These are phyloP conservation scores for Calonectria pseudoreteaudii DNA, from an alignment of 2,329 filamentous ascomycete genomes.

Conservation along the genomic window DNA sequence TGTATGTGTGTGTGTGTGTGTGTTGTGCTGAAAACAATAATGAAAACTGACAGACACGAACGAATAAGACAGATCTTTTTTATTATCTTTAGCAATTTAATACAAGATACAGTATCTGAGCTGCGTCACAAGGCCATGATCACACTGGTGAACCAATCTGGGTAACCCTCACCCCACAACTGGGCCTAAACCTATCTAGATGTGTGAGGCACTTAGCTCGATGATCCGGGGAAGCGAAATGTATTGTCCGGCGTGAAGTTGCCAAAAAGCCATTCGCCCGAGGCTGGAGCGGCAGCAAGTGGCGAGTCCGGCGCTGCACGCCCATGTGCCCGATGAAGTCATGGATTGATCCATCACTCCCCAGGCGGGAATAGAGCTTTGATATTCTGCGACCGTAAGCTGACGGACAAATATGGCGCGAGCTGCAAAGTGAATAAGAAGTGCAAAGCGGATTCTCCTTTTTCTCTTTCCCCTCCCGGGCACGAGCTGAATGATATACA, in stretches of 20 bases:
- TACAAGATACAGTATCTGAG: background rate
- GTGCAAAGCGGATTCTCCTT: too few species aligned
- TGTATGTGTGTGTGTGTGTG: too few species aligned
- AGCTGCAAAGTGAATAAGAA: background rate
- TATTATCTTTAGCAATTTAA: background rate
- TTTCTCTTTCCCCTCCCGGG: background rate
- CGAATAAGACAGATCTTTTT: background rate
- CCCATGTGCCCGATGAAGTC: conserved; percentile 15
- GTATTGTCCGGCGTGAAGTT: background rate
- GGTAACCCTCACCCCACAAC: background rate
- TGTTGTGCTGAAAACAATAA: background rate
- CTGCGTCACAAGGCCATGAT: background rate
- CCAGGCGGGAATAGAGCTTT: background rate
- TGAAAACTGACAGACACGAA: background rate
- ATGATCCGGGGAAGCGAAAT: background rate
- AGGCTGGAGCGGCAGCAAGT: background rate
- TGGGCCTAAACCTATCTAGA: background rate
- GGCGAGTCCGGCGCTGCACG: background rate
- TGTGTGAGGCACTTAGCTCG: background rate
- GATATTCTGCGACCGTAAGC: background rate
- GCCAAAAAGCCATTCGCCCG: background rate
- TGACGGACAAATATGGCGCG: background rate
- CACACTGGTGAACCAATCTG: background rate
- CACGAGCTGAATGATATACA: background rate
- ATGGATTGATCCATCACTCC: background rate